Base-by-base conservation (phyloP, 2,329 filamentous ascomycete genomes). In the Decorospora gaudefroyi region DNA sequence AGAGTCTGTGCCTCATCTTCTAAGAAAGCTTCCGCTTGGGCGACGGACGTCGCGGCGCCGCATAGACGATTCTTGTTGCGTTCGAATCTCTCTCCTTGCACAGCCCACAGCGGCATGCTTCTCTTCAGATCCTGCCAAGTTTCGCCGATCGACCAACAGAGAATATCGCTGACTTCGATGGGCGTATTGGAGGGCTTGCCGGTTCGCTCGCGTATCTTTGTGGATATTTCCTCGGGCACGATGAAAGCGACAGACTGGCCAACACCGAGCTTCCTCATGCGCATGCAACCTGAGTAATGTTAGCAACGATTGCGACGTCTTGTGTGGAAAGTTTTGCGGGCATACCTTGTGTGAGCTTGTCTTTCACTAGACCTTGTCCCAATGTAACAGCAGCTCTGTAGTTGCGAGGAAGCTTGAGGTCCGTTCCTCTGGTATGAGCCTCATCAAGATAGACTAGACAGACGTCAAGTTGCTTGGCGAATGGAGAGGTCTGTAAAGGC, bases 401-500 rank as follows among this genome's bases (percentile, higher is more conserved):
- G 21, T 23, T 23, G 21, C 21, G 39, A 0, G 84, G 86, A 0
- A 89, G 65, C 22, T 78, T 80, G 0, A 90, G 59, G 51, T 91
- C 86, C 0, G 78, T 88, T 0, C 87, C 86, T 49, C 86, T 68
- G 0, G 86, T 88, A 50, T 90, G 86, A 0, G 79, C 77, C 45
- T 90, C 81, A 40, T 90, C 86, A 0, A 91, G 73, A 42, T 84
- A 90, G 0, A 90, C 74, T 0, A 88, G 64, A 42, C 86, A 90
- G 0, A 52, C 53, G 4, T 82, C 79, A 0, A 86, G 66, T 4
- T 83, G 76, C 0, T 74, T 71, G 0, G 70, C 66, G 53, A 80
- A 88, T 0, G 83, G 76, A 0, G 86, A 89, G 0, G 72, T 76
- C 4, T 78, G 74, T 0, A 90, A 70, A 0, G 68, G 57, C 27